Evolutionary conservation across 345 rosid genomes (phyloP), one percentile per base, ranked within the genome.

Genomic region (Raphanus raphanistrum): DNA sequence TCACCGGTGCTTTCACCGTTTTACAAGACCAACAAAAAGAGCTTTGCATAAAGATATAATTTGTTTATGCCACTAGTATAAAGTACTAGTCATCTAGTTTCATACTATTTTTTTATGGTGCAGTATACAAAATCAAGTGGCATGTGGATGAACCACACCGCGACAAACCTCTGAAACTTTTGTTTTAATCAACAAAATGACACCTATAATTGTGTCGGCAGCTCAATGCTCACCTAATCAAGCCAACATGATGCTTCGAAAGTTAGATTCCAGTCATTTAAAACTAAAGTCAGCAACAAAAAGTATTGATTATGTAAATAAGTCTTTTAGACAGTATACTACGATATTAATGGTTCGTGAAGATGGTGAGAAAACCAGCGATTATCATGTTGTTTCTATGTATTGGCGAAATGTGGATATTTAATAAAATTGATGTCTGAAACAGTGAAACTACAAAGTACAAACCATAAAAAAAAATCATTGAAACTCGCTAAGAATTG

Each of bases 81-180:
- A 36, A 13, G 4, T 70, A 35, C 12, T 63, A 31, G 6, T 52
- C 31, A 57, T 8, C 6, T 35, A 21, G 28, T 33, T 6, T 6
- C 50, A 41, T 9, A 50, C 28, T 29, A 52, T 6, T 5, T 67
- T 50, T 8, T 29, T 29, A 8, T n/a, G 58, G 0, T 26, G 36
- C 58, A 43, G 27, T 31, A 52, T 29, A 68, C 28, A 4, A 66
- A 27, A 27, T 45, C 29, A 52, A 68, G 33, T 68, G 72, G 41
- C 61, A 54, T 54, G 48, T 69, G 48, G 29, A 54, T 16, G 72
- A 69, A 54, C 17, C 48, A 54, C 73, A 52, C 29, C 10, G 9
- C 17, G 50, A 17, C 45, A 16, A 16, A 68, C 62, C 62, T 9
- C 62, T 31, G 15, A 31, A 50, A 50, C 45, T 4, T 68, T 52